Percentiles rank a stretch among this genome's conserved stretches.
phyloP scores from a whole-genome alignment of 2,329 filamentous ascomycete genomes.

The Macrophomina phaseolina region DNA sequence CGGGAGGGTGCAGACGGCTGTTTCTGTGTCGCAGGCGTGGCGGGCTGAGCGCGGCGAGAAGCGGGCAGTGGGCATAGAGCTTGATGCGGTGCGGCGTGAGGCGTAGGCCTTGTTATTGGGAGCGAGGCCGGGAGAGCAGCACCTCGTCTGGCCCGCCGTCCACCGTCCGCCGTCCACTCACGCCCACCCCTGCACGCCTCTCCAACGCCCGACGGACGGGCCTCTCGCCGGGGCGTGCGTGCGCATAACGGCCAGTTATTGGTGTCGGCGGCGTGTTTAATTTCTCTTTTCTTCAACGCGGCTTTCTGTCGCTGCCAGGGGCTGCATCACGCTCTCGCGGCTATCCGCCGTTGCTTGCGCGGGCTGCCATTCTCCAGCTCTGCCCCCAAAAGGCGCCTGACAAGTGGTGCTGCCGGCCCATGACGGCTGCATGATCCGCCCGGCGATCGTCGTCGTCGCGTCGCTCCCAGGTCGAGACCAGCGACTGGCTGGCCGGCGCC shows the following conservation, averaged over 20 bases:
- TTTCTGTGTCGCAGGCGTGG: background rate
- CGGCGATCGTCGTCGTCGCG: constrained; percentile 14
- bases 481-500: constrained; percentile 14
- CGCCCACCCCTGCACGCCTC: constrained; percentile 12
- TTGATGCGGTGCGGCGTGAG: constrained; percentile 16
- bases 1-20: constrained; percentile 2
- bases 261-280: constrained; percentile 20
- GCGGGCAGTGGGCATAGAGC: background rate
- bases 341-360: constrained; percentile 12
- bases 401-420: constrained; percentile 7
- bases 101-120: constrained; percentile 21
- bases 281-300: constrained; percentile 18
- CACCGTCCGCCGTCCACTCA: background rate
- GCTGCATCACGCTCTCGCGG: background rate
- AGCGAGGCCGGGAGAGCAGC: constrained; percentile 4
- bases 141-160: constrained; percentile 1
- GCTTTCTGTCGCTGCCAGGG: background rate
- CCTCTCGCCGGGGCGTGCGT: background rate
- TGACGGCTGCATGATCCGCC: constrained; percentile 17
- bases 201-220: constrained; percentile 15
- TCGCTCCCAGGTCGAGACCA: constrained; percentile 12
- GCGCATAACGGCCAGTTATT: constrained; percentile 25
- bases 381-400: background rate
- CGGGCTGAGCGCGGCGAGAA: background rate
- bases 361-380: background rate